Base-by-base conservation (phyloP, 2,329 filamentous ascomycete species). In the Penicillium sp. region DNA sequence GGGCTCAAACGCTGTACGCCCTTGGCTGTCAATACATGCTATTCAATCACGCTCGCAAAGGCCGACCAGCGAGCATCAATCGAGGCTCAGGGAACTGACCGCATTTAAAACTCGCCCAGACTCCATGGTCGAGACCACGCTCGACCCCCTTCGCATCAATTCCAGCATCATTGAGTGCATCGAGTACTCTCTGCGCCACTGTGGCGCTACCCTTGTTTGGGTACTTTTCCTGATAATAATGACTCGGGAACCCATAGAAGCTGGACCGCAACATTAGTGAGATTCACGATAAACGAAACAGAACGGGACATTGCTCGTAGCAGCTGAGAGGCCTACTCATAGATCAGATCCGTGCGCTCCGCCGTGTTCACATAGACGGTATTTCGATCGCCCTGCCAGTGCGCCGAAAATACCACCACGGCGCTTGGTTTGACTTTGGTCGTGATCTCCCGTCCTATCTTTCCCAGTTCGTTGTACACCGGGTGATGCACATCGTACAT, bases 391-490 rank as follows among this genome's bases (percentile, higher is more conserved):
- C 76, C 81, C 68, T 87, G 82, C 86, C 86, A 90, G 66, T 90
- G 86, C 1, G 85, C 86, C 1, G 85, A 88, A 63, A 90, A 84
- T 26, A 89, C 83, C 1, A 90, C 81, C 12, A 90, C 77, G 2
- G 85, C 86, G 52, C 80, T 83, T 1, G 86, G 86, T 58, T 83
- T 84, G 38, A 88, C 80, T 52, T 81, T 79, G 27, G 78, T 72
- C 0, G 84, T 88, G 62, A 90, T 88, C 59, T 89, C 85, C 6
- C 66, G 73, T 37, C 86, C 86, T 45, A 88, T 82, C 25, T 74
- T 65, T 56, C 83, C 77, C 4, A 90, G 77, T 46, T 84, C 72
- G 4, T 73, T 63, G 58, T 85, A 87, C 8, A 81, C 86, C 1
- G 84, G 82, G 61, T 90, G 86, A 0, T 80, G 64, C 4, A 73